Evolutionary conservation across 176 grass and related monocot species (phyloP), one percentile per base, ranked within the genome.

Genomic region (Chloris gayana): DNA sequence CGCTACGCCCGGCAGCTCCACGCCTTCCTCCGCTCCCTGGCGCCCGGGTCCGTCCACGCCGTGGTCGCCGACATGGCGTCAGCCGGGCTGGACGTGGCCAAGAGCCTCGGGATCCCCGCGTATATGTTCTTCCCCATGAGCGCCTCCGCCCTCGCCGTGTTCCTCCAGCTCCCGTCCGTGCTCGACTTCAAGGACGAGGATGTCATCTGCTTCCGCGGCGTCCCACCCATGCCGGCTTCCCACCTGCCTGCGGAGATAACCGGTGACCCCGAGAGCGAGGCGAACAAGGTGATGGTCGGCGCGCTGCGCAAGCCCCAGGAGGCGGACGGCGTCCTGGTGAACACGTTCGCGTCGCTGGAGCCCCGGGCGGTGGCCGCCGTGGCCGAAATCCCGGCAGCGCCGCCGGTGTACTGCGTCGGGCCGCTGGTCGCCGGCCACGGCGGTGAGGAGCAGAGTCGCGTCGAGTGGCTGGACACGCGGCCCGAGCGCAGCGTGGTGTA

Each of bases 381-480:
- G 19, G 9, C 8, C 0, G 34, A 67, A 18, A 33, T 37, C 21
- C 3, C 19, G 21, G 34, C 34, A 12, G 1, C 64, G 9, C 64
- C 64, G 2, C 19, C 64, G 9, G 64, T 38, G 7, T 39, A 67
- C 21, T 67, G 21, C 21, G 19, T 67, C 18, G 64, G 64, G 34
- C 64, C 64, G 18, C 22, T 67, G 64, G 18, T 67, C 31, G 27
- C 31, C 0, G 63, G 0, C 5, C 30, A n/a, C n/a, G n/a, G n/a
- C n/a, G n/a, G n/a, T n/a, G n/a, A n/a, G n/a, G n/a, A n/a, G n/a
- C n/a, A n/a, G n/a, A n/a, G n/a, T n/a, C n/a, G 86, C 70, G 31
- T 88, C 7, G 45, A 3, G 61, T 88, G 86, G 86, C 68, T 88
- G 33, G 80, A 88, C 39, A 56, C 25, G 24, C 80, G 74, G 21